Conservation (phyloP, 345 rosid genomes). For the Citrus medica region DNA sequence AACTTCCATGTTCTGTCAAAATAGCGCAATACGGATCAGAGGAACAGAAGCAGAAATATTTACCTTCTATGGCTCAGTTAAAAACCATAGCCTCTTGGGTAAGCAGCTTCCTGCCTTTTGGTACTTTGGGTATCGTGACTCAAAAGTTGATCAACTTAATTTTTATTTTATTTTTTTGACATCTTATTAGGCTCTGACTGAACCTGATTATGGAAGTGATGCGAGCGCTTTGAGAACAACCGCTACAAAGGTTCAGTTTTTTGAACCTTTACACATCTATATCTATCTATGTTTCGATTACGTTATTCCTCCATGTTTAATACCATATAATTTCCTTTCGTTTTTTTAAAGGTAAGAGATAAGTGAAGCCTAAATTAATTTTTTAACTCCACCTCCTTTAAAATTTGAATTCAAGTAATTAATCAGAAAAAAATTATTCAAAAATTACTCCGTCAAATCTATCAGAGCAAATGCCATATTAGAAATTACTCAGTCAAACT, state of each 20-base stretch:
- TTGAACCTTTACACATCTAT: neutral
- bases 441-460: too few relatives aligned
- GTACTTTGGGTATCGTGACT: neutral
- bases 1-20: constrained; percentile 20
- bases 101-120: constrained; percentile 20
- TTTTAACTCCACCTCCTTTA: too few relatives aligned
- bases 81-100: constrained; percentile 85
- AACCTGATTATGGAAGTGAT: constrained; percentile 95
- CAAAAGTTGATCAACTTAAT: constrained; percentile 4
- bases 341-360: too few relatives aligned
- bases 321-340: neutral
- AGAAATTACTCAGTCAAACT: too few relatives aligned
- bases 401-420: too few relatives aligned
- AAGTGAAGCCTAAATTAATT: too few relatives aligned
- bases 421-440: too few relatives aligned
- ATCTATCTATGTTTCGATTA: neutral
- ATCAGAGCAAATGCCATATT: too few relatives aligned
- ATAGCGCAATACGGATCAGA: constrained; percentile 88
- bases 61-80: constrained; percentile 77
- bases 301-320: constrained; percentile 1
- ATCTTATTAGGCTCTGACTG: constrained; percentile 75
- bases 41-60: constrained; percentile 72
- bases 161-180: neutral
- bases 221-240: constrained; percentile 77
- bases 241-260: constrained; percentile 68